Evolutionary conservation across 176 grass and related monocot genomes (phyloP).

Genomic region (Tillandsia leiboldiana): DNA sequence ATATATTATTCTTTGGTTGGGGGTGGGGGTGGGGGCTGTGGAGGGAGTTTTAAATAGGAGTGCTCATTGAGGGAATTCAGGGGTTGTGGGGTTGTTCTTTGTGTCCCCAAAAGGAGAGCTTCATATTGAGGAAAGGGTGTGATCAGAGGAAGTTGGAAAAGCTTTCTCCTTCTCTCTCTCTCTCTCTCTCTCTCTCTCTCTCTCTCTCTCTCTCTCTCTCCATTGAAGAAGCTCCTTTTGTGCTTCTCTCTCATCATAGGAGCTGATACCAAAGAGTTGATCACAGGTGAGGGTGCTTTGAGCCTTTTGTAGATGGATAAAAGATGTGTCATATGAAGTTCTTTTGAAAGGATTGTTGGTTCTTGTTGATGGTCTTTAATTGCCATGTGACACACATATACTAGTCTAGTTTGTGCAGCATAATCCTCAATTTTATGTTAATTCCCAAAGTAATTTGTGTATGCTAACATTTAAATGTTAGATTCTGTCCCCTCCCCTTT

Average conservation of each 20-base stretch:
- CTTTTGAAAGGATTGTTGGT: background rate
- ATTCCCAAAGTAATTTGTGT: too few relatives aligned
- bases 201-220: background rate
- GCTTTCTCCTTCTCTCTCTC: background rate
- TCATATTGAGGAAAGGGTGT: background rate
- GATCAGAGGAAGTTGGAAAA: background rate
- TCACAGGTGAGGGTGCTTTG: constrained; percentile 14
- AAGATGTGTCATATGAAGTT: background rate
- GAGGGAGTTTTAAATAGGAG: constrained; percentile 9
- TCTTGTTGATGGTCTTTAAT: background rate
- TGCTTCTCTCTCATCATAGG: background rate
- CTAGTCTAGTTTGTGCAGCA: too few relatives aligned
- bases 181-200: background rate
- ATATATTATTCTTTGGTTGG: constrained; percentile 9
- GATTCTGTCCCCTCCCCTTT: background rate
- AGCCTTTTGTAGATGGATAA: background rate
- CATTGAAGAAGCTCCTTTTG: background rate
- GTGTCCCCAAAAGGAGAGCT: background rate
- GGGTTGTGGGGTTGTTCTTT: background rate
- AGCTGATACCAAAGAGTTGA: background rate
- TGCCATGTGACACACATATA: too few relatives aligned
- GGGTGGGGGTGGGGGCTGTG: background rate
- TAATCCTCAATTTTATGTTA: too few relatives aligned
- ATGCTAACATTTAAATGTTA: background rate
- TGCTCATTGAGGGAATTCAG: background rate